Evolutionary conservation across 441 rosid species (phyloP), one percentile per base, ranked within the genome.

Genomic region (Isatis lusitanica): DNA sequence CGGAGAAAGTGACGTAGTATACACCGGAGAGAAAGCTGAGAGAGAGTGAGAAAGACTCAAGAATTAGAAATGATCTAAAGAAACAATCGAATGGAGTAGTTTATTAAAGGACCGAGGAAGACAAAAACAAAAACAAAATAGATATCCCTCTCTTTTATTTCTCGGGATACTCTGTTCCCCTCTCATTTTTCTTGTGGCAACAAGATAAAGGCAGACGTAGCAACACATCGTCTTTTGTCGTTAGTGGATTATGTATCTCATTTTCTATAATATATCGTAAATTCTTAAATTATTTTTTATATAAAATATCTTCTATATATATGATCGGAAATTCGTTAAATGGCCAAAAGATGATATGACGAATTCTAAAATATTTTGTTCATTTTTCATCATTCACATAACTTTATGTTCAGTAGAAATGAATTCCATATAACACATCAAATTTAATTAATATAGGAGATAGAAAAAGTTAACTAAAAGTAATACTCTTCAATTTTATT

Each of bases 1-100:
- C 74, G 80, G 76, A 66, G 86, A 60, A 40, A 40, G 21, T 71
- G 83, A 74, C 15, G 79, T 40, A 71, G 52, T 30, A 16, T 62
- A 18, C 51, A 53, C 35, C 51, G 74, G 59, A 53, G 52, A 59
- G 60, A 35, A 72, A 85, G 78, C 82, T 73, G 77, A 77, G 10
- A 63, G 50, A 43, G 59, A 63, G 50, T 33, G 59, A 72, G 47
- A 24, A 16, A 39, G 58, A 33, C 3, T 75, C 43, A 66, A 47
- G 43, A 55, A 30, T 44, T 74, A 52, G 56, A 51, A 72, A 73
- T 73, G 4, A 26, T 26, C 28, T 39, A 28, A 10, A 51, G 9
- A 16, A 46, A n/a, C 13, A 11, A 47, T n/a, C 7, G 39, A 71
- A 57, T 16, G 43, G 63, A 56, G 35, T n/a, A 5, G 6, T 30